These are phyloP conservation scores for Lindgomyces ingoldianus DNA, from an alignment of 495 filamentous ascomycete genomes.

Conservation along the genomic window DNA sequence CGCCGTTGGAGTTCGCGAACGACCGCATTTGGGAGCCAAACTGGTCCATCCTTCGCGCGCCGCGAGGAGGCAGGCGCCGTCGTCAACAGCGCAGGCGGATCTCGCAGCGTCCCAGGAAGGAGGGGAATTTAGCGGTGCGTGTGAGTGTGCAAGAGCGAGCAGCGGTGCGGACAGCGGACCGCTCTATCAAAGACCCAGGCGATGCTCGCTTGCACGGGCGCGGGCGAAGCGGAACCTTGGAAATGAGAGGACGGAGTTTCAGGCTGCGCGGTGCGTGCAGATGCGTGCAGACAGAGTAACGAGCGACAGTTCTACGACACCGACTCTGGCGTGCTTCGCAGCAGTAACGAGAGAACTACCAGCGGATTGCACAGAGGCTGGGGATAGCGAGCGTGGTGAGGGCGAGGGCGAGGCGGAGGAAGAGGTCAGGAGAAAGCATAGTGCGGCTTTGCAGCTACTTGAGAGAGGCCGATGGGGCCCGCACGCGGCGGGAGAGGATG, in stretches of 20 bases:
- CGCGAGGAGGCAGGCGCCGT: slow-evolving; percentile 16
- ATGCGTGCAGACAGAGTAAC: neutral
- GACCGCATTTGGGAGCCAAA: slow-evolving; percentile 29
- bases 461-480: neutral
- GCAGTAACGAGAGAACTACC: slow-evolving; percentile 5
- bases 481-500: slow-evolving; percentile 10
- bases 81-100: neutral
- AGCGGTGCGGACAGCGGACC: no score
- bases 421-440: slow-evolving; percentile 9
- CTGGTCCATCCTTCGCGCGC: slow-evolving; percentile 29
- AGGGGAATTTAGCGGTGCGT: no score
- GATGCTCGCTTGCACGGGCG: neutral
- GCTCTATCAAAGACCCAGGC: no score
- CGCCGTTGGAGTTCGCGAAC: slow-evolving; percentile 10
- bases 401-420: slow-evolving; percentile 7
- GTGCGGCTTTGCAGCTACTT: slow-evolving; percentile 1
- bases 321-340: neutral
- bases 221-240: neutral
- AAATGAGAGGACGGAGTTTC: slow-evolving; percentile 1
- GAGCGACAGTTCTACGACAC: slow-evolving; percentile 8
- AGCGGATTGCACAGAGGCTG: neutral
- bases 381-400: slow-evolving; percentile 22
- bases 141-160: no score
- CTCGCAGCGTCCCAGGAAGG: no score
- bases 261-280: neutral